phyloP scores from a whole-genome alignment of 2,329 filamentous ascomycete genomes.

The Aspergillus pseudoterreus region DNA sequence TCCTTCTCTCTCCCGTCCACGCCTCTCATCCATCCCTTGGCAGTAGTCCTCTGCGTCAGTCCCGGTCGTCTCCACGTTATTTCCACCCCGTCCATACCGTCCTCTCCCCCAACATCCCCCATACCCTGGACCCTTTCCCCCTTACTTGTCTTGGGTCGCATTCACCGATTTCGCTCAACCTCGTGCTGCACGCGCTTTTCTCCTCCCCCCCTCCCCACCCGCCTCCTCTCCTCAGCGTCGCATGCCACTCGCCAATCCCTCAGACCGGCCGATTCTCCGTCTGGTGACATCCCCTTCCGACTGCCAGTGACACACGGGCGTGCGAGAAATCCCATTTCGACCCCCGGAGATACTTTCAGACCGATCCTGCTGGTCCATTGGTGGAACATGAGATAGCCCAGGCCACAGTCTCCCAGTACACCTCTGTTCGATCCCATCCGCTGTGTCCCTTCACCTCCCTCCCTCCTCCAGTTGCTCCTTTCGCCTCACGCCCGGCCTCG shows the following conservation, averaged over 20 bases:
- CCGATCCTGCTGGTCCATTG: constrained; percentile 2
- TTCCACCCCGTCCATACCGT: too few species aligned
- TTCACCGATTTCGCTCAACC: too few species aligned
- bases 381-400: constrained; percentile 25
- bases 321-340: neutral
- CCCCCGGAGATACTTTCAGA: constrained; percentile 4
- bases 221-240: constrained; percentile 1
- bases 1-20: neutral
- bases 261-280: too few species aligned
- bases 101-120: too few species aligned
- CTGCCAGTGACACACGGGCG: constrained; percentile 1
- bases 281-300: too few species aligned
- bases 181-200: too few species aligned
- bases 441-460: neutral
- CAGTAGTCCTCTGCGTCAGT: neutral
- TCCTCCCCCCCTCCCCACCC: neutral
- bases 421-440: neutral
- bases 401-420: neutral
- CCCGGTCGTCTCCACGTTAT: neutral
- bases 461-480: neutral
- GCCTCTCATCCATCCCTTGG: neutral
- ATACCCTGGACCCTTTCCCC: too few species aligned
- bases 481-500: constrained; percentile 1
- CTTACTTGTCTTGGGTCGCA: too few species aligned
- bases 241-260: too few species aligned